Evolutionary conservation across 805 yeast species (phyloP).

Genomic region (Spathaspora hagerdaliae): DNA sequence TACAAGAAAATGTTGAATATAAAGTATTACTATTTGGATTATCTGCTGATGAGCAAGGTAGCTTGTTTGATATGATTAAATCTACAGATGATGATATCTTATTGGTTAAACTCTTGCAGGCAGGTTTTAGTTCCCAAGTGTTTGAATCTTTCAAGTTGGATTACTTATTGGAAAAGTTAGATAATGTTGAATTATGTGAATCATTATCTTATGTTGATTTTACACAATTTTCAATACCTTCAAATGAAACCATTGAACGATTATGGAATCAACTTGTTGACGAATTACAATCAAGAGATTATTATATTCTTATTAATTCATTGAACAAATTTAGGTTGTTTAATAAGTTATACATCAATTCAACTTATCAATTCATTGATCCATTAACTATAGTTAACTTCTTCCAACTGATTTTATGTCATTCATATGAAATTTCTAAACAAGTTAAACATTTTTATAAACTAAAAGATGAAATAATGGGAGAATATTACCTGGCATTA

Average conservation of each 20-base stretch:
- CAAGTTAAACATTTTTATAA: constrained; percentile 37
- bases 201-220: constrained; percentile 19
- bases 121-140: constrained; percentile 5
- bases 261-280: constrained; percentile 15
- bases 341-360: constrained; percentile 15
- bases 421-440: constrained; percentile 13
- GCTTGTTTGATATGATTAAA: background rate
- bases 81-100: background rate
- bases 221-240: constrained; percentile 1
- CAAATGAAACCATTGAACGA: constrained; percentile 9
- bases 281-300: constrained; percentile 18
- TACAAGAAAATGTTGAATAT: background rate
- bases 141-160: background rate
- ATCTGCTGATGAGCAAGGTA: background rate
- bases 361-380: constrained; percentile 4
- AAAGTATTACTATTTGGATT: constrained; percentile 4
- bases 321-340: constrained; percentile 23
- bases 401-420: background rate
- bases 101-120: constrained; percentile 9
- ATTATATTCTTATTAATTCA: constrained; percentile 13
- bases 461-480: constrained; percentile 35
- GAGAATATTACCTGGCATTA: constrained; percentile 12
- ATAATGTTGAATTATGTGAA: constrained; percentile 12
- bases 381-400: background rate
- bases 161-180: background rate